These are phyloP conservation scores for Cercospora canescens DNA, from an alignment of 2,329 filamentous ascomycete species.

Conservation along the genomic window DNA sequence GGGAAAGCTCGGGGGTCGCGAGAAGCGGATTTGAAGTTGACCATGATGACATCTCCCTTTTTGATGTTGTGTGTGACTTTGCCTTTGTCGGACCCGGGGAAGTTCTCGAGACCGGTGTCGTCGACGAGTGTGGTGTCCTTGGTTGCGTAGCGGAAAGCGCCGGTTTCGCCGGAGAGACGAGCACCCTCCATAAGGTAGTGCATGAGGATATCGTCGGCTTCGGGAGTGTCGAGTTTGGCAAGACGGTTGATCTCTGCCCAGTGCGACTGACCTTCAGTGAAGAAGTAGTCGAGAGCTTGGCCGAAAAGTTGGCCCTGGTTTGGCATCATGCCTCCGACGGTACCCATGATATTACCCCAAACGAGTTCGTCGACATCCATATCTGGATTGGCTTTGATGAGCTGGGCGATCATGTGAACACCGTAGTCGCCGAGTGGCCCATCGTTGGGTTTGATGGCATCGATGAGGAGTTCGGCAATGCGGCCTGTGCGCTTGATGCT, in stretches of 20 bases:
- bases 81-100: conserved; percentile 18
- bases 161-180: conserved; percentile 47
- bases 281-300: conserved; percentile 59
- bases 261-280: conserved; percentile 49
- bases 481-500: conserved; percentile 42
- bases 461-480: conserved; percentile 42
- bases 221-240: conserved; percentile 46
- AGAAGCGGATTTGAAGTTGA: conserved; percentile 46
- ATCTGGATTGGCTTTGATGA: conserved; percentile 47
- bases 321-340: conserved; percentile 56
- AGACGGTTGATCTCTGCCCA: conserved; percentile 51
- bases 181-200: conserved; percentile 52
- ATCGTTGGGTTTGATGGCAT: conserved; percentile 38
- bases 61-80: conserved; percentile 35
- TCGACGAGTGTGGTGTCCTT: conserved; percentile 38
- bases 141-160: conserved; percentile 41
- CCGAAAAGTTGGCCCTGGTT: conserved; percentile 61
- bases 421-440: conserved; percentile 55
- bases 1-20: conserved; percentile 44
- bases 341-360: conserved; percentile 59
- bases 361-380: conserved; percentile 52
- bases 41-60: conserved; percentile 41
- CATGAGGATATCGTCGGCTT: conserved; percentile 51
- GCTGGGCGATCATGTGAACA: conserved; percentile 55
- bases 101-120: conserved; percentile 23